phyloP scores from a whole-genome alignment of 73 alveolate genomes.

The Diophrys appendiculata region DNA sequence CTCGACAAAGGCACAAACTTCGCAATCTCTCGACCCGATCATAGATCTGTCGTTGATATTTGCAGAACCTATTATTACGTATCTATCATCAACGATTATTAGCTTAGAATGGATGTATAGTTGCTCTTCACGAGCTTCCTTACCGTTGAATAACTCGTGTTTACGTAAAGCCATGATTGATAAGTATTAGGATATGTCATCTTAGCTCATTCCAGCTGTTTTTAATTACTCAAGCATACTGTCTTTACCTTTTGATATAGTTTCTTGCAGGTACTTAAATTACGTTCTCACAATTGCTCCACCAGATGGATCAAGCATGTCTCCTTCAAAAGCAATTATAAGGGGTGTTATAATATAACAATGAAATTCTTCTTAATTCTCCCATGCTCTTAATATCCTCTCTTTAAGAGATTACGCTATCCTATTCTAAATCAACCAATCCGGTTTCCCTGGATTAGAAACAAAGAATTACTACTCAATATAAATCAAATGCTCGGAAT shows the following conservation, averaged over 20 bases:
- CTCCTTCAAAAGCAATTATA: constrained; percentile 97
- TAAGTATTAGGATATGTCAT: too few species aligned
- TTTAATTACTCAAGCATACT: constrained; percentile 71
- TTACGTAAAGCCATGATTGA: constrained; percentile 81
- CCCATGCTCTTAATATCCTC: constrained; percentile 80
- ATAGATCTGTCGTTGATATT: constrained; percentile 98
- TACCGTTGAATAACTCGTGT: constrained; percentile 76
- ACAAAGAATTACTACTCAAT: constrained; percentile 96
- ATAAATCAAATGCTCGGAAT: constrained; percentile 88
- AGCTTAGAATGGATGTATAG: constrained; percentile 92
- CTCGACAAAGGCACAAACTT: constrained; percentile 62
- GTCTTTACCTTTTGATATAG: constrained; percentile 81
- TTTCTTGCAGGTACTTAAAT: constrained; percentile 74
- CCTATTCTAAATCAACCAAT: constrained; percentile 71
- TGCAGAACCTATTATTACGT: constrained; percentile 94
- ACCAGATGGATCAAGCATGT: constrained; percentile 55
- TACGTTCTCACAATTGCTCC: constrained; percentile 65
- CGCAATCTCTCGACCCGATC: constrained; percentile 98
- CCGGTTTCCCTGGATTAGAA: constrained; percentile 39
- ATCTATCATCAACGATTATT: constrained; percentile 93
- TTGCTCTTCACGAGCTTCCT: constrained; percentile 82
- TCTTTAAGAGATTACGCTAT: constrained; percentile 76
- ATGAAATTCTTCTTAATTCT: constrained; percentile 68
- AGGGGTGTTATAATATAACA: constrained; percentile 80
- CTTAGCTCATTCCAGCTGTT: constrained; percentile 73